Conservation (phyloP, 2,329 filamentous ascomycete species). For the Monilinia polystroma region DNA sequence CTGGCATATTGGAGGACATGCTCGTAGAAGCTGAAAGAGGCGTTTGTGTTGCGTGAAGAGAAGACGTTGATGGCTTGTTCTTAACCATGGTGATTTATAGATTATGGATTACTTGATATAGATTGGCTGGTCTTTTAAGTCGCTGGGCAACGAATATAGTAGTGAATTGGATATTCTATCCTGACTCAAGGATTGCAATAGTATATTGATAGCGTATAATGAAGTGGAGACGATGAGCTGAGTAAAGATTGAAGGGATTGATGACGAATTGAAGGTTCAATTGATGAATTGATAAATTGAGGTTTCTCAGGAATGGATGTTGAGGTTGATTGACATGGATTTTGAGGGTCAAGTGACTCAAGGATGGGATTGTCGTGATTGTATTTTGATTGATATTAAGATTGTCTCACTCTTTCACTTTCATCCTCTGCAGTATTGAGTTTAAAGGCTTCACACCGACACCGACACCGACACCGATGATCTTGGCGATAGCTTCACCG, state of each 20-base stretch:
- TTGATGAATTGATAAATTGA: neutral
- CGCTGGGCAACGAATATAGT: neutral
- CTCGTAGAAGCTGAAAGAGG: neutral
- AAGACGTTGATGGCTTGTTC: neutral
- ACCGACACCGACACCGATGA: too few species aligned
- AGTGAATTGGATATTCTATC: neutral
- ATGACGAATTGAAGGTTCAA: neutral
- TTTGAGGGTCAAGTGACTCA: too few species aligned
- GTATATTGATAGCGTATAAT: conserved; percentile 22
- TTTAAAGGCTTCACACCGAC: too few species aligned
- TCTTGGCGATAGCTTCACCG: too few species aligned
- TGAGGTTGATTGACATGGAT: too few species aligned
- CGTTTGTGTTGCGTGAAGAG: neutral
- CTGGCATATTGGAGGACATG: neutral
- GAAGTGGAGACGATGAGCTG: neutral
- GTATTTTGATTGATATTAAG: too few species aligned
- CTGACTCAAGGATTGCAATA: neutral
- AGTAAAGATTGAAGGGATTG: neutral
- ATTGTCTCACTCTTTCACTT: too few species aligned
- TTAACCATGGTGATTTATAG: conserved; percentile 2
- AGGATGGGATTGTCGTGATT: too few species aligned
- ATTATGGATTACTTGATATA: too few species aligned
- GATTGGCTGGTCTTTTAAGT: neutral
- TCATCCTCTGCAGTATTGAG: too few species aligned
- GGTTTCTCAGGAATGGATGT: neutral